Evolutionary conservation across 768 basidiomycete species (phyloP).

Genomic region (Termitomyces sp.): DNA sequence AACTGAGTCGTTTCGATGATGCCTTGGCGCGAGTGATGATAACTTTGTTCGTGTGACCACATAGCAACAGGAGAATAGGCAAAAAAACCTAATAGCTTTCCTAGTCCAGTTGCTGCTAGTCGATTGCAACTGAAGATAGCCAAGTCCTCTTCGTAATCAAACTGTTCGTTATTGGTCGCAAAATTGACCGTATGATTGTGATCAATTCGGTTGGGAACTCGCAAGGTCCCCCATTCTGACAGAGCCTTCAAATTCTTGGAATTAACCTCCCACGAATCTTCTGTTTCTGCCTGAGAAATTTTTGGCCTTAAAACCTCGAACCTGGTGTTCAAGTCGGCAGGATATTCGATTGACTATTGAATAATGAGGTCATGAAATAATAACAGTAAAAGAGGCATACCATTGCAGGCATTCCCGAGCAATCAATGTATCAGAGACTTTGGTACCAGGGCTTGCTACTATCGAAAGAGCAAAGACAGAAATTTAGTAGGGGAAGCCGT

Average conservation of each 20-base stretch:
- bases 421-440: not conserved
- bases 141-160: slow-evolving; percentile 17
- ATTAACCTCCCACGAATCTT: slow-evolving; percentile 18
- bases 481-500: too few species aligned
- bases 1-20: slow-evolving; percentile 67
- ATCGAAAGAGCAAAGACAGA: not conserved
- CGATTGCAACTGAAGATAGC: slow-evolving; percentile 13
- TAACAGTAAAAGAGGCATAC: slow-evolving; percentile 4
- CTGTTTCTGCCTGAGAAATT: slow-evolving; percentile 15
- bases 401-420: not conserved
- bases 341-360: slow-evolving; percentile 7
- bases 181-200: slow-evolving; percentile 12
- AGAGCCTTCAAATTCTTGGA: slow-evolving; percentile 8
- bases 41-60: slow-evolving; percentile 77
- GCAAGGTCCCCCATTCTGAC: slow-evolving; percentile 14
- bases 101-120: slow-evolving; percentile 56
- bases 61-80: slow-evolving; percentile 64
- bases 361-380: not conserved
- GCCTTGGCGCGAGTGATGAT: slow-evolving; percentile 62
- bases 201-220: slow-evolving; percentile 15
- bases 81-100: slow-evolving; percentile 62
- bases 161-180: slow-evolving; percentile 14
- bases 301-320: slow-evolving; percentile 7
- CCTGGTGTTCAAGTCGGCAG: slow-evolving; percentile 7
- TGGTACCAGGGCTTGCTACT: not conserved